These are phyloP conservation scores for Xylariaceae sp. DNA, from an alignment of 2,329 filamentous ascomycete genomes.

Conservation along the genomic window DNA sequence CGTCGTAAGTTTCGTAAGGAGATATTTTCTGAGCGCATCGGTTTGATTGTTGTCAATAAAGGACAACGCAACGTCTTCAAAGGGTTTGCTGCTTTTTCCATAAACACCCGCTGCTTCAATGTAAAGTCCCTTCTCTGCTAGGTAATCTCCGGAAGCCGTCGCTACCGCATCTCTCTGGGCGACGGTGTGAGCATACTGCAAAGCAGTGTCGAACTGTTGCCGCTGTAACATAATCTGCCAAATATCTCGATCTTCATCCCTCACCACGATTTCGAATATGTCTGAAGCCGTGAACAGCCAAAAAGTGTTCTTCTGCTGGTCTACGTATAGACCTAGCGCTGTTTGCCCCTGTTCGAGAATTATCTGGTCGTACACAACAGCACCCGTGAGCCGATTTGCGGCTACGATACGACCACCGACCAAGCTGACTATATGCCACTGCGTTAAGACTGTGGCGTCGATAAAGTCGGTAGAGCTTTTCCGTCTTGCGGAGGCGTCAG, in stretches of 20 bases:
- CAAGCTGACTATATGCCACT: constrained; percentile 86
- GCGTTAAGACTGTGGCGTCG: constrained; percentile 75
- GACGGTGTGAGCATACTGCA: constrained; percentile 74
- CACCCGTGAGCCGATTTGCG: constrained; percentile 80
- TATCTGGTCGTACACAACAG: constrained; percentile 79
- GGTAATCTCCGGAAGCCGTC: constrained; percentile 82
- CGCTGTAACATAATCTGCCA: constrained; percentile 90
- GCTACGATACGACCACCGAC: constrained; percentile 79
- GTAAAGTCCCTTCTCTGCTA: constrained; percentile 76
- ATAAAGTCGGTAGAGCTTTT: constrained; percentile 67
- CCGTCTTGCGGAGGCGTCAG: constrained; percentile 57
- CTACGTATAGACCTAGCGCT: constrained; percentile 77
- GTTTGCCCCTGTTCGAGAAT: constrained; percentile 76
- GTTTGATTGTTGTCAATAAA: constrained; percentile 88
- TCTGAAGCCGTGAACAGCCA: constrained; percentile 91
- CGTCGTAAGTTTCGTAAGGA: constrained; percentile 74
- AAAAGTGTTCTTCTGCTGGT: constrained; percentile 92
- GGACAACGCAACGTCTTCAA: constrained; percentile 87
- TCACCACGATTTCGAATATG: constrained; percentile 89
- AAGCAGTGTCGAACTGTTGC: constrained; percentile 81
- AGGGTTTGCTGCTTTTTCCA: constrained; percentile 92
- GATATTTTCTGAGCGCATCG: constrained; percentile 84
- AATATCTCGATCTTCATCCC: constrained; percentile 84
- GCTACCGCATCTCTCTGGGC: constrained; percentile 86
- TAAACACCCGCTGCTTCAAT: constrained; percentile 84